A percentile compares a stretch with the other conserved stretches of the same genome.
phyloP scores from a whole-genome alignment of 2,329 filamentous ascomycete genomes.

The Trichoderma arundinaceum region DNA sequence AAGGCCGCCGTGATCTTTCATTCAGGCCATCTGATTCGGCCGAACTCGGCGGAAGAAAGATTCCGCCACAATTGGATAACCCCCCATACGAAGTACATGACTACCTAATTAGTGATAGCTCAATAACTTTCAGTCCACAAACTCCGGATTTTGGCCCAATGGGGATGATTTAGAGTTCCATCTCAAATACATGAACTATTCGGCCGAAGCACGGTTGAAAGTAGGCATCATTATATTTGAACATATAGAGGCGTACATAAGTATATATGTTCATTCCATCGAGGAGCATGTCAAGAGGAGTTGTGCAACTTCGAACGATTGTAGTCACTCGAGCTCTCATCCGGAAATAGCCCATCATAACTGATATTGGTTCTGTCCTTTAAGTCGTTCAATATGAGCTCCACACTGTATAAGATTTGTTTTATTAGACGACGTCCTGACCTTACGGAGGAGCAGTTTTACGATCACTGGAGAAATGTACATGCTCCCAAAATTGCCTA shows the following conservation, averaged over 20 bases:
- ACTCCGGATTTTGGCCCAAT: too few relatives aligned
- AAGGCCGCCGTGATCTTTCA: background rate
- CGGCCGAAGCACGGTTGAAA: constrained; percentile 14
- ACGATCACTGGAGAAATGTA: constrained; percentile 21
- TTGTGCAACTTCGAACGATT: background rate
- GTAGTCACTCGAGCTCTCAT: background rate
- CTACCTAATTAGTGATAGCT: background rate
- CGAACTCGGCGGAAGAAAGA: constrained; percentile 22
- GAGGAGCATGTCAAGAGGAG: background rate
- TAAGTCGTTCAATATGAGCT: background rate
- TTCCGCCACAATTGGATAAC: background rate
- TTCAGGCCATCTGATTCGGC: constrained; percentile 8
- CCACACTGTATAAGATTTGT: constrained; percentile 14
- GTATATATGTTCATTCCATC: background rate
- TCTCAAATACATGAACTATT: background rate
- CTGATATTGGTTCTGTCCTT: background rate
- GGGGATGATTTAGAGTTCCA: too few relatives aligned
- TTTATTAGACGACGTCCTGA: constrained; percentile 24
- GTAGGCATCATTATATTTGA: too few relatives aligned
- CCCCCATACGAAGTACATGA: too few relatives aligned
- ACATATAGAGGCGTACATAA: background rate
- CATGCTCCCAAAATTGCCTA: constrained; percentile 27
- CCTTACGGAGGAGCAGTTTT: constrained; percentile 29
- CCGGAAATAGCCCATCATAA: too few relatives aligned
- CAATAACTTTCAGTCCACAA: too few relatives aligned